These are phyloP conservation scores for Trichosporon faecale DNA, from an alignment of 1,284 basidiomycete genomes.

Conservation along the genomic window DNA sequence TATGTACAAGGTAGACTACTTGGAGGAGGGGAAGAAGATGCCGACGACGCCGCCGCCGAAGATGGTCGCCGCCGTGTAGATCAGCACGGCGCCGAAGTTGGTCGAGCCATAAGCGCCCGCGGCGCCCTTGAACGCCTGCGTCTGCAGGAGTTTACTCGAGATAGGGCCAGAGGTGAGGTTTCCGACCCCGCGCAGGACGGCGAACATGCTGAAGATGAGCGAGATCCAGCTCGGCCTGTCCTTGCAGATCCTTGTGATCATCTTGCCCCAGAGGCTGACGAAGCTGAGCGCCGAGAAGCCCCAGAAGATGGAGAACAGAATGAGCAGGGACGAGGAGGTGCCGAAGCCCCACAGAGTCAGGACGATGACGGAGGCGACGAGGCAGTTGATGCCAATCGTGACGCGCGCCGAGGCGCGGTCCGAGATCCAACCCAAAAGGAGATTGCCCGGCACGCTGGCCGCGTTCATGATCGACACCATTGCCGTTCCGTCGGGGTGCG, in stretches of 20 bases:
- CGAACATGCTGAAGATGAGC: conserved; percentile 44
- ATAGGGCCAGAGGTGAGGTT: conserved; percentile 47
- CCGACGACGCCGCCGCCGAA: conserved; percentile 25
- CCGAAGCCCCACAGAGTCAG: conserved; percentile 52
- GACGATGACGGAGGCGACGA: conserved; percentile 39
- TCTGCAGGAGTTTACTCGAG: conserved; percentile 35
- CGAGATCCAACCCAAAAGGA: conserved; percentile 42
- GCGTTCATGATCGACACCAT: conserved; percentile 43
- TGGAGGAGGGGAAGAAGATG: conserved; percentile 23
- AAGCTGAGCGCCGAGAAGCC: conserved; percentile 38
- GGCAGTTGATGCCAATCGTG: conserved; percentile 38
- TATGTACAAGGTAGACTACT: conserved; percentile 21
- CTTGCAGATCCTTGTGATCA: conserved; percentile 36
- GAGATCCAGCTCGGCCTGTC: conserved; percentile 42
- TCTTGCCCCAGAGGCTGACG: conserved; percentile 37
- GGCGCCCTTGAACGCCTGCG: conserved; percentile 28
- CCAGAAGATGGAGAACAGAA: conserved; percentile 36
- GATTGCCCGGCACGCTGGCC: conserved; percentile 45
- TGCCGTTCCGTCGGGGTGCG: conserved; percentile 41
- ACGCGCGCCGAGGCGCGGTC: conserved; percentile 38
- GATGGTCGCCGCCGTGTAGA: conserved; percentile 32
- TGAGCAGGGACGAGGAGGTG: conserved; percentile 30
- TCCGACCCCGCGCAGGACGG: conserved; percentile 47
- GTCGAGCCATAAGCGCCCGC: conserved; percentile 44
- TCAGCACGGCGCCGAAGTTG: conserved; percentile 37